Evolutionary conservation across 805 yeast genomes (phyloP), one percentile per base, ranked within the genome.

Genomic region (Starmerella bombicola): DNA sequence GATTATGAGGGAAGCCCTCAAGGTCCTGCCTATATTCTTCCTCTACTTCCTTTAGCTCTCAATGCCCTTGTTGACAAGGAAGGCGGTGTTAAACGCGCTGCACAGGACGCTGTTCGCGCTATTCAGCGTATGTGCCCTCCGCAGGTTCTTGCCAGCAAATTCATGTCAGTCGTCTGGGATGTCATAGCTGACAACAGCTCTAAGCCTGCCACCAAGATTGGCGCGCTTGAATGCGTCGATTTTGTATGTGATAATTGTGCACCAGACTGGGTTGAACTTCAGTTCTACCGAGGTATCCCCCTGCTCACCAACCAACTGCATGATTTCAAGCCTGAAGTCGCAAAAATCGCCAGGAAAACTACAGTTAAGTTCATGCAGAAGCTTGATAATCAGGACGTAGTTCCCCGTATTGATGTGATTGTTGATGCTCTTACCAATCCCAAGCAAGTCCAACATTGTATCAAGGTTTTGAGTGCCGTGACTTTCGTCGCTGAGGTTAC

Each of bases 401-500:
- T 77, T 38, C 85, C 91, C 52, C 80, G 95, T 59, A 78, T 74
- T 56, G 86, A 84, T 49, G 60, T 78, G 40, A 84, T 88, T 59
- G 80, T 83, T 30, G 81, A 80, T 49, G 88, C 97, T 37, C 70
- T 91, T 61, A 85, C 93, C 35, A 81, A 88, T 57, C 97, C 97
- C 41, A 69, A 70, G 49, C 80, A 81, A 58, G 93, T 88, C 37
- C 82, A 95, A 42, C 78, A 73, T 45, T 85, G 95, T 63, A 82
- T 88, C 61, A 82, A 80, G 63, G 74, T 88, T 33, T 71, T 88
- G 48, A 80, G 95, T 2, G 80, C 93, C 30, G 96, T 88, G 40
- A 91, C 98, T 0, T 88, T 88, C 61, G 97, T 88, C 37, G 95
- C 98, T 35, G 98, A 91, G 66, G 98, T 88, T 48, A 91, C 96